A percentile compares a stretch with the other conserved stretches of the same genome.
Evolutionary conservation across 1,284 basidiomycete genomes (phyloP).

Genomic region (Schizopora paradoxa): DNA sequence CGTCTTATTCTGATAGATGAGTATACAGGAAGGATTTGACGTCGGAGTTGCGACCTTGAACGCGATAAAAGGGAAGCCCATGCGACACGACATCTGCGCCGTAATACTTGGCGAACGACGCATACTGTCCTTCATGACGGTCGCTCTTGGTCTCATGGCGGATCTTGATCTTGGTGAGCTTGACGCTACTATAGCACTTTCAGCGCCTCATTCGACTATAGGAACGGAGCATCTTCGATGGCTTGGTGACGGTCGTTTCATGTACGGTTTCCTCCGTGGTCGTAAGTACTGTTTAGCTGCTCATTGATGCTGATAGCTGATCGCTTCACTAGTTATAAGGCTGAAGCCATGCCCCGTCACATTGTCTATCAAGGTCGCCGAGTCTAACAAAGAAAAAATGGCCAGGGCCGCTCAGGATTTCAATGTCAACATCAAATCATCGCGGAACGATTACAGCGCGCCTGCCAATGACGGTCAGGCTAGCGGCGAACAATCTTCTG

Average conservation of each 20-base stretch:
- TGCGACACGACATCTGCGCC: conserved; percentile 81
- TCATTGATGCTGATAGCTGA: not conserved
- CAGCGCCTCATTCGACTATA: conserved; percentile 20
- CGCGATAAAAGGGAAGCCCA: conserved; percentile 76
- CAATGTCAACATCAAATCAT: conserved; percentile 28
- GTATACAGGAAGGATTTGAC: conserved; percentile 63
- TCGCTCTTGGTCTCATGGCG: conserved; percentile 87
- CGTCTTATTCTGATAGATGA: not conserved
- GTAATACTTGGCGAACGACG: conserved; percentile 63
- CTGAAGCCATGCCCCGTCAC: conserved; percentile 67
- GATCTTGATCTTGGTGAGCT: conserved; percentile 68
- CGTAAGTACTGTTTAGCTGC: conserved; percentile 33
- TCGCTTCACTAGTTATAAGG: conserved; percentile 45
- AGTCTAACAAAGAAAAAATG: conserved; percentile 74
- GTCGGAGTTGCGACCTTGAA: conserved; percentile 75
- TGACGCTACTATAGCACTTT: not conserved
- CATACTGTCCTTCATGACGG: conserved; percentile 87
- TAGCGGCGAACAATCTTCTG: conserved; percentile 19
- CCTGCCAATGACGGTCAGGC: conserved; percentile 16
- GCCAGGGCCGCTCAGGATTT: conserved; percentile 39
- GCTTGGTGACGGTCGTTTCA: conserved; percentile 91
- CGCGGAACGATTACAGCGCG: conserved; percentile 27
- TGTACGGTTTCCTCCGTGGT: conserved; percentile 77
- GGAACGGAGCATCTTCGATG: conserved; percentile 86
- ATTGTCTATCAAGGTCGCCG: conserved; percentile 65